Evolutionary conservation across 352 stramenopile genomes (phyloP), one percentile per base, ranked within the genome.

Genomic region (Phytophthora syringae): DNA sequence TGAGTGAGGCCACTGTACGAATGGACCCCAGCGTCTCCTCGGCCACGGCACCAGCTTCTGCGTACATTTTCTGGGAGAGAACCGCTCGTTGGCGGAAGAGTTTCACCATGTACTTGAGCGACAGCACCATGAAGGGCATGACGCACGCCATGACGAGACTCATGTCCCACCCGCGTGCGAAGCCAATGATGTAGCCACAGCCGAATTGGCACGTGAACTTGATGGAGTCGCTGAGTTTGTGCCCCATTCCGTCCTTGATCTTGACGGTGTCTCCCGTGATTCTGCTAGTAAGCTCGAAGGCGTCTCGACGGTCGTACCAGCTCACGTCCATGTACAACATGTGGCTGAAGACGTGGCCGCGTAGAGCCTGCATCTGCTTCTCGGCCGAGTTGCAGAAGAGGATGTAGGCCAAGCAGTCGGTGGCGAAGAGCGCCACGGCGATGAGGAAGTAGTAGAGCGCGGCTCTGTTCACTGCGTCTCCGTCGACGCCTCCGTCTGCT

Each of bases 331-430:
- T 40, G 28, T 72, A 62, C 20, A 72, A 42, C 57, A 72, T 78
- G 60, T 81, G 67, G 27, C 53, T 52, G 15, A 86, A 48, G 3
- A 52, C 67, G 15, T 74, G 42, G 13, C 44, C 50, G 12, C 77
- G 52, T 21, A 83, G 57, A 2, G 51, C 54, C 49, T 80, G 72
- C 64, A 85, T 81, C 50, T 85, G 77, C 1, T 56, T 51, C 52
- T 82, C 74, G 2, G 64, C 42, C 30, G 57, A 60, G 30, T 40
- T 18, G 45, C 22, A 54, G 43, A 72, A 72, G 18, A 42, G 4
- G 9, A 67, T 42, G 37, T 67, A 72, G 3, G 44, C 27, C 11
- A 67, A 2, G 10, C 54, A 67, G 25, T 72, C 57, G 2, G 57
- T 67, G 10, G 27, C n/a, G 24, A 89, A 82, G 7, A 89, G 52